Conservation (phyloP, 305 asterid genomes). For the Fraxinus albicans region DNA sequence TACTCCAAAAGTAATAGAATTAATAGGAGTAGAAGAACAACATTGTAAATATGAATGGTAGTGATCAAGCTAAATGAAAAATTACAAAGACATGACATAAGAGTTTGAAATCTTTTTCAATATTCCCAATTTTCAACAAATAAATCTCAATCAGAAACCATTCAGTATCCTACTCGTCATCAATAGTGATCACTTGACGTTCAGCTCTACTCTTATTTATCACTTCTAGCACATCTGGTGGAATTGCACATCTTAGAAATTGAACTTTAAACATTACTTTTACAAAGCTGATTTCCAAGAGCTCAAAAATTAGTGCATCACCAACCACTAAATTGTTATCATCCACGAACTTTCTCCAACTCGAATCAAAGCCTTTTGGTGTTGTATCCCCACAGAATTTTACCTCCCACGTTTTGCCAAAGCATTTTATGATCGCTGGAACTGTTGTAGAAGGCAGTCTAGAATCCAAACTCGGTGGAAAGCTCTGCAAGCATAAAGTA, state of each 20-base stretch:
- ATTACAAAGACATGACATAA: not conserved
- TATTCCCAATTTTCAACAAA: not conserved
- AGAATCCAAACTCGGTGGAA: slow-evolving; percentile 4
- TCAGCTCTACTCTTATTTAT: not conserved
- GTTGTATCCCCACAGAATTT: not conserved
- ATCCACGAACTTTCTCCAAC: slow-evolving; percentile 22
- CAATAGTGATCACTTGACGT: not conserved
- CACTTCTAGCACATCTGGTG: slow-evolving; percentile 19
- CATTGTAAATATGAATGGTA: not conserved
- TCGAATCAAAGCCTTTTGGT: not conserved
- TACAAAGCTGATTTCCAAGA: slow-evolving; percentile 12
- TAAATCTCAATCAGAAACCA: not conserved
- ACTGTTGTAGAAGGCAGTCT: slow-evolving; percentile 3
- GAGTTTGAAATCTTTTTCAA: not conserved
- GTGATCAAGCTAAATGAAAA: not conserved
- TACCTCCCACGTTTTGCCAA: slow-evolving; percentile 28
- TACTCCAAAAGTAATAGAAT: not conserved
- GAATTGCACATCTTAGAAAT: slow-evolving; percentile 26
- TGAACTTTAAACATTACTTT: slow-evolving; percentile 25
- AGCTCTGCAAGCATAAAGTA: slow-evolving; percentile 4
- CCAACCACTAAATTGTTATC: slow-evolving; percentile 15
- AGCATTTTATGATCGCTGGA: slow-evolving; percentile 14
- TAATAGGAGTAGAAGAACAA: not conserved
- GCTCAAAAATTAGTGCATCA: slow-evolving; percentile 27
- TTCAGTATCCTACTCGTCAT: not conserved